Conservation (phyloP, 169 alveolate species). For the Ichthyophthirius multifiliis region DNA sequence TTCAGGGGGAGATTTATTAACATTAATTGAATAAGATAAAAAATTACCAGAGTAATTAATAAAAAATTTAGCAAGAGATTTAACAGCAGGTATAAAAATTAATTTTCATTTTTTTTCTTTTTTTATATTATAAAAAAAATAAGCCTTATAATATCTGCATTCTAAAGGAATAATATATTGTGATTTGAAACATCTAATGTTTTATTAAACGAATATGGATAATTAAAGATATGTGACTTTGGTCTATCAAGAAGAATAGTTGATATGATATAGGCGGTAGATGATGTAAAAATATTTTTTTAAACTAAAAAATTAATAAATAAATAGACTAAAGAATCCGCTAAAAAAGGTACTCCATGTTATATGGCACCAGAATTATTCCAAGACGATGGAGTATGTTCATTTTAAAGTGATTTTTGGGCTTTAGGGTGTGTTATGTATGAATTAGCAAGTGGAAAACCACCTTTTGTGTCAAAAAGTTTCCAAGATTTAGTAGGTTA, state of each 20-base stretch:
- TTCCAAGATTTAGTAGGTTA: slow-evolving; percentile 63
- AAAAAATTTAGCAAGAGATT: not conserved
- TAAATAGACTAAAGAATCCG: not conserved
- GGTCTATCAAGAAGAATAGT: slow-evolving; percentile 69
- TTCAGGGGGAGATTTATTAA: slow-evolving; percentile 86
- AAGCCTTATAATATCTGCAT: slow-evolving; percentile 80
- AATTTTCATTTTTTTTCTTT: not conserved
- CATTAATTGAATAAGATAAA: slow-evolving; percentile 77
- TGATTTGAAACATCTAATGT: slow-evolving; percentile 88
- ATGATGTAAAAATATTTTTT: not conserved
- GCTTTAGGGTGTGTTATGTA: slow-evolving; percentile 78
- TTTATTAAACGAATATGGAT: slow-evolving; percentile 84
- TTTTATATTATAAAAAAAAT: not conserved
- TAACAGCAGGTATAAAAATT: not conserved
- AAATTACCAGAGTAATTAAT: slow-evolving; percentile 5
- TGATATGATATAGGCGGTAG: slow-evolving; percentile 48
- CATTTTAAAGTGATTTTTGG: slow-evolving; percentile 85
- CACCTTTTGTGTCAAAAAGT: slow-evolving; percentile 79
- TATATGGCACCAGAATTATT: slow-evolving; percentile 90
- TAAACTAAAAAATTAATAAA: not conserved
- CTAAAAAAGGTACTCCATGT: slow-evolving; percentile 80
- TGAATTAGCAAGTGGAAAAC: slow-evolving; percentile 85
- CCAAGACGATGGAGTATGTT: slow-evolving; percentile 82
- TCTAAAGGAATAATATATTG: slow-evolving; percentile 83
- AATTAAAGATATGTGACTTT: slow-evolving; percentile 83